phyloP scores from a whole-genome alignment of 352 stramenopile species.

The Globisporangium spinosum region DNA sequence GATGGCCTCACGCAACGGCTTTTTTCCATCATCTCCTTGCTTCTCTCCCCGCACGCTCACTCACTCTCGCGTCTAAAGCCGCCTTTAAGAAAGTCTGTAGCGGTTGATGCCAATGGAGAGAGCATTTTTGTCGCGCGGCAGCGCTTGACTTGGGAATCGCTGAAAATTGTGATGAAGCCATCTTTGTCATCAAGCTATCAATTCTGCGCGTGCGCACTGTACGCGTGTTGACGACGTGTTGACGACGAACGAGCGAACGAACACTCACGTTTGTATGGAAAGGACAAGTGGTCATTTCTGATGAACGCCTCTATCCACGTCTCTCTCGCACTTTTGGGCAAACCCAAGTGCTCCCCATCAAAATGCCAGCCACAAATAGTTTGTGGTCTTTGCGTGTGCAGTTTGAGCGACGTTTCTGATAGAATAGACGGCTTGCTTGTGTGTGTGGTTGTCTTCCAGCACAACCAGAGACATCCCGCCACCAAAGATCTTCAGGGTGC shows the following conservation, averaged over 20 bases:
- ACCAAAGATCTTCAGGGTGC: too few relatives aligned
- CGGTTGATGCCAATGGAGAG: too few relatives aligned
- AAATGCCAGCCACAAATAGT: neutral
- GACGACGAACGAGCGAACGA: neutral
- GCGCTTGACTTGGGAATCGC: too few relatives aligned
- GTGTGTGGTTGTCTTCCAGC: neutral
- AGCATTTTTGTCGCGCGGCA: too few relatives aligned
- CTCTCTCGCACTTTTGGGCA: neutral
- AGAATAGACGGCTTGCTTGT: neutral
- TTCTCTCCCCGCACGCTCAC: neutral
- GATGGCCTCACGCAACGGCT: neutral
- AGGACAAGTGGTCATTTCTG: neutral
- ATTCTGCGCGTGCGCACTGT: neutral
- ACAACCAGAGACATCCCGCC: neutral
- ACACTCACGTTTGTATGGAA: neutral
- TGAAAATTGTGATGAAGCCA: neutral
- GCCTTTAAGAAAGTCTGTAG: too few relatives aligned
- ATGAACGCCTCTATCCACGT: neutral
- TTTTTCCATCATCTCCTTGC: neutral
- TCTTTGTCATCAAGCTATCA: neutral
- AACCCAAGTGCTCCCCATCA: neutral
- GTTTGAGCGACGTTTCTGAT: neutral
- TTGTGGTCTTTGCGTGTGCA: neutral
- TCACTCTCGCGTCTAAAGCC: too few relatives aligned
- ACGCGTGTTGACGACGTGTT: neutral